Conservation (phyloP, 371 early-diverging fungal species). For the Apophysomyces sp. region DNA sequence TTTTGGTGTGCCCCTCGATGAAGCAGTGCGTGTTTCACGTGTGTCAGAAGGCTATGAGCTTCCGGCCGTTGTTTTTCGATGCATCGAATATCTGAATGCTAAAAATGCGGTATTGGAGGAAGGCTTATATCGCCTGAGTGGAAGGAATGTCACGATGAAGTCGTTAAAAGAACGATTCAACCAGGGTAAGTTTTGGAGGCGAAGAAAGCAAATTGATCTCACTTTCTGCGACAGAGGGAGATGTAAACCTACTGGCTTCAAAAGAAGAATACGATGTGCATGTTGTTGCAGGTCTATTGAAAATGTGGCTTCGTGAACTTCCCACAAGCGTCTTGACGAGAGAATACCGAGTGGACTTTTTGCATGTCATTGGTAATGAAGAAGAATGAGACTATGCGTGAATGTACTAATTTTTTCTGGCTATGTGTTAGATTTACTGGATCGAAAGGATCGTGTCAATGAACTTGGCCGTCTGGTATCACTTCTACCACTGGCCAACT, state of each 20-base stretch:
- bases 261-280: conserved; percentile 73
- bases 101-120: conserved; percentile 73
- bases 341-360: conserved; percentile 67
- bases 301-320: conserved; percentile 81
- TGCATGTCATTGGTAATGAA: conserved; percentile 59
- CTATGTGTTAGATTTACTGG: conserved; percentile 48
- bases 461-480: conserved; percentile 61
- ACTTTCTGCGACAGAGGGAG: conserved; percentile 44
- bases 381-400: not conserved
- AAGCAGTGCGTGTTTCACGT: conserved; percentile 29
- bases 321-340: conserved; percentile 75
- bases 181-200: conserved; percentile 11
- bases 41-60: conserved; percentile 36
- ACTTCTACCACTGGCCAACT: conserved; percentile 58
- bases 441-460: conserved; percentile 59
- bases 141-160: conserved; percentile 59
- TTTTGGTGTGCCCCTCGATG: conserved; percentile 31
- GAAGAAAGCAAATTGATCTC: not conserved
- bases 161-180: conserved; percentile 65
- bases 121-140: conserved; percentile 80
- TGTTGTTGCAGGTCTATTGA: conserved; percentile 82
- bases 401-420: not conserved
- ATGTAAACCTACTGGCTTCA: conserved; percentile 56
- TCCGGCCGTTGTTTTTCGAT: conserved; percentile 79
- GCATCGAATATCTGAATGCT: conserved; percentile 80